Evolutionary conservation across 139 green algal genomes (phyloP), one percentile per base, ranked within the genome.

Genomic region (Volvox africanus): DNA sequence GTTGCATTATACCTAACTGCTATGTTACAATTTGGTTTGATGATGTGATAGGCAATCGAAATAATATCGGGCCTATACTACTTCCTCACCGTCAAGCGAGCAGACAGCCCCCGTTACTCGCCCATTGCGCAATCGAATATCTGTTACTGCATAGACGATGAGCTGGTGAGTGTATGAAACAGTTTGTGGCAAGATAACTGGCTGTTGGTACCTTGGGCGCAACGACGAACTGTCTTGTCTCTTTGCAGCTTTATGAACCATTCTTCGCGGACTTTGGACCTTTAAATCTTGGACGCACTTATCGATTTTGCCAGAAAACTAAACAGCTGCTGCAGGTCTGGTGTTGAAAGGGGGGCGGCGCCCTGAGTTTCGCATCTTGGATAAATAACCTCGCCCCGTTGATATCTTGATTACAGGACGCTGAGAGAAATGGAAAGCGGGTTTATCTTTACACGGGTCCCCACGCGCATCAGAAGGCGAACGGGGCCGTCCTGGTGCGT

Each of bases 251-350:
- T 5, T 99, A 99, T 88, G 97, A 99, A 88, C 97, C 97, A 2
- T 99, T 99, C 90, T 98, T 96, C 79, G 96, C 95, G 24, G 97
- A 99, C 92, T 99, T 99, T 92, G 97, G 97, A 2, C 97, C 97
- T 3, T 94, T 98, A 22, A 99, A 99, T 93, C 94, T 99, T 62
- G 97, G 96, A 17, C 93, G 95, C 73, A 93, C 96, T 0, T 98
- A 95, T 91, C 93, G 96, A 24, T 99, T 98, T 92, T 98, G 96
- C 84, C 75, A 94, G 71, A 93, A 96, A 61, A 95, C 95, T 9
- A 93, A 94, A 36, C 83, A 93, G 55, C 84, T 98, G 61, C 93
- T 98, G 24, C 88, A 96, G 93, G 95, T 96, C 83, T 81, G 86
- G 32, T 14, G 13, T n/a, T 16, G 55, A 21, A 44, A 55, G 44